Percentiles rank a stretch among this genome's conserved stretches.
phyloP scores from a whole-genome alignment of 73 alveolate genomes.

The Tetrahymena borealis region DNA sequence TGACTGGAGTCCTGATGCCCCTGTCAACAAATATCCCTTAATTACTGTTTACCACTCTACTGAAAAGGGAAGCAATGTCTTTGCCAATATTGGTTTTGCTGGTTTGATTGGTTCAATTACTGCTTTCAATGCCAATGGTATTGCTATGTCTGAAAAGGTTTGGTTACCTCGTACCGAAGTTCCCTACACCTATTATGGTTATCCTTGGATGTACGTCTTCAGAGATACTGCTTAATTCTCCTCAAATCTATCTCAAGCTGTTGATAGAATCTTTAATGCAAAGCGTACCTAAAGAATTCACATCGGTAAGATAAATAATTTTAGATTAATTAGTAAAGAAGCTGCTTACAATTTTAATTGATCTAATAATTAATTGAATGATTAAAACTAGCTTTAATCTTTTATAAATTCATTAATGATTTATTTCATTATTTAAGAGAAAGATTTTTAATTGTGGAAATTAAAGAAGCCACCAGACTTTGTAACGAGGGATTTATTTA shows the following conservation, averaged over 20 bases:
- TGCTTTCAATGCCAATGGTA: not conserved
- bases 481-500: too few species aligned
- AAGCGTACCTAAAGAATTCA: not conserved
- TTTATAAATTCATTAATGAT: too few species aligned
- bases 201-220: constrained; percentile 16
- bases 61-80: constrained; percentile 12
- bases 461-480: too few species aligned
- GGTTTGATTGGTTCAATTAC: constrained; percentile 27
- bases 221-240: constrained; percentile 16
- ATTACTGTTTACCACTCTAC: constrained; percentile 17
- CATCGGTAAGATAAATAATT: not conserved
- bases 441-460: too few species aligned
- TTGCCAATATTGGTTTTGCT: constrained; percentile 19
- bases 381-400: too few species aligned
- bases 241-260: not conserved
- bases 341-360: not conserved
- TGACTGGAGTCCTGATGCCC: constrained; percentile 26
- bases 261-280: not conserved
- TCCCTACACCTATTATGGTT: not conserved
- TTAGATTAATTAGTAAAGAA: not conserved
- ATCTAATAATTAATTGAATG: too few species aligned
- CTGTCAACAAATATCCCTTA: not conserved
- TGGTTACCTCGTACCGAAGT: not conserved
- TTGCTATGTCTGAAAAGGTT: constrained; percentile 12
- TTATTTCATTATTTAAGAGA: too few species aligned